Evolutionary conservation across 371 early-diverging fungal species (phyloP).

Genomic region (Cokeromyces recurvatus): DNA sequence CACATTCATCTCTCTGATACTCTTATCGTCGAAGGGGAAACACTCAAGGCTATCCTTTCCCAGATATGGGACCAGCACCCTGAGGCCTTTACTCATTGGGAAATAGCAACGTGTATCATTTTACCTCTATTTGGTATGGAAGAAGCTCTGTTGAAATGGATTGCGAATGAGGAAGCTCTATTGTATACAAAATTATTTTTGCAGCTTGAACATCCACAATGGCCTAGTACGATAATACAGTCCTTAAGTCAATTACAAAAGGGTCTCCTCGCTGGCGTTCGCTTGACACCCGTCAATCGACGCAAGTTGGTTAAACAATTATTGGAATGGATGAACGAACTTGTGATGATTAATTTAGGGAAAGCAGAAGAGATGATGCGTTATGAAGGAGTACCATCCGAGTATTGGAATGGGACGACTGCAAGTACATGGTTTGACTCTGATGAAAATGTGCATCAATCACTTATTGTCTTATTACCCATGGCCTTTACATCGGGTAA

Average conservation of each 20-base stretch:
- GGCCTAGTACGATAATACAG: constrained; percentile 23
- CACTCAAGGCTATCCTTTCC: constrained; percentile 19
- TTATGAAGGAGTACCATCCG: constrained; percentile 22
- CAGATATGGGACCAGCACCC: constrained; percentile 23
- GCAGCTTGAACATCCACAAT: constrained; percentile 18
- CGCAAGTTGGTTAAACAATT: constrained; percentile 31
- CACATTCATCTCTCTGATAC: constrained; percentile 20
- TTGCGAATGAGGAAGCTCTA: constrained; percentile 16
- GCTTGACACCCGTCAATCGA: constrained; percentile 29
- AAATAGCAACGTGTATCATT: constrained; percentile 26
- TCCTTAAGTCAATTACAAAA: constrained; percentile 15
- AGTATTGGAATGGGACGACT: background rate
- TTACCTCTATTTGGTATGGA: constrained; percentile 36
- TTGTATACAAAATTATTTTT: constrained; percentile 18
- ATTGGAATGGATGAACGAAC: constrained; percentile 46
- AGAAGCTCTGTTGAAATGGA: constrained; percentile 28
- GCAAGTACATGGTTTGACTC: constrained; percentile 47
- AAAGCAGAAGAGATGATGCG: constrained; percentile 14
- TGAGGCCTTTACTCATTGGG: constrained; percentile 33
- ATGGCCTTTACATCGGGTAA: constrained; percentile 31
- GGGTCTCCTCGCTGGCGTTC: constrained; percentile 24
- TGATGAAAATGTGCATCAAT: constrained; percentile 32
- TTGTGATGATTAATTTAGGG: constrained; percentile 36
- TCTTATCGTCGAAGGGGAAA: constrained; percentile 22
- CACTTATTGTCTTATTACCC: constrained; percentile 30